Evolutionary conservation across 495 filamentous ascomycete genomes (phyloP).

Genomic region (Penicillium chermesinum): DNA sequence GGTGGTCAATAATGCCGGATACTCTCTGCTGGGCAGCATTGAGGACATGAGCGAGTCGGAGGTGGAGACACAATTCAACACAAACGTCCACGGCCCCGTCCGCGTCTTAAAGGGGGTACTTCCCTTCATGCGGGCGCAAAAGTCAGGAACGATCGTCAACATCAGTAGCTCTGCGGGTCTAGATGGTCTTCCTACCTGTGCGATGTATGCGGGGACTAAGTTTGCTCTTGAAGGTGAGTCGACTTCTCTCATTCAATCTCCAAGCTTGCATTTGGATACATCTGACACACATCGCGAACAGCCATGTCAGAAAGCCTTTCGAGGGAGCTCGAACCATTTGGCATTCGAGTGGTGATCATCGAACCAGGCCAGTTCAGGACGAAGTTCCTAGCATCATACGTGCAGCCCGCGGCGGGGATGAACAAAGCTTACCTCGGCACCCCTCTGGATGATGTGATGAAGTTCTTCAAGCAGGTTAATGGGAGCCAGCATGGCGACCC

Average conservation of each 20-base stretch:
- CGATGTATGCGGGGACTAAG: constrained; percentile 50
- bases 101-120: constrained; percentile 42
- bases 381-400: constrained; percentile 12
- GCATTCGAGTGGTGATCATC: constrained; percentile 29
- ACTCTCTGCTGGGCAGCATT: constrained; percentile 19
- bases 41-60: constrained; percentile 24
- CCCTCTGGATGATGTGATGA: constrained; percentile 10
- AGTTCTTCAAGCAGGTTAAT: constrained; percentile 8
- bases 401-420: constrained; percentile 13
- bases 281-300: neutral
- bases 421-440: constrained; percentile 14
- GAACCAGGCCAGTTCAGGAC: constrained; percentile 39
- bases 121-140: constrained; percentile 42
- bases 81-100: constrained; percentile 48
- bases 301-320: constrained; percentile 31
- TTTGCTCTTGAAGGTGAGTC: constrained; percentile 44
- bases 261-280: neutral
- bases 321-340: constrained; percentile 24
- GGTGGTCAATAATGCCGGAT: constrained; percentile 33
- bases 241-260: constrained; percentile 2
- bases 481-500: constrained; percentile 11
- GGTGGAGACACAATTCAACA: constrained; percentile 17
- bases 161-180: constrained; percentile 44
- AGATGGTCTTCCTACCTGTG: constrained; percentile 32
- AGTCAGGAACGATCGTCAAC: constrained; percentile 41